phyloP scores from a whole-genome alignment of 305 asterid genomes.

The Rubia peregrina region DNA sequence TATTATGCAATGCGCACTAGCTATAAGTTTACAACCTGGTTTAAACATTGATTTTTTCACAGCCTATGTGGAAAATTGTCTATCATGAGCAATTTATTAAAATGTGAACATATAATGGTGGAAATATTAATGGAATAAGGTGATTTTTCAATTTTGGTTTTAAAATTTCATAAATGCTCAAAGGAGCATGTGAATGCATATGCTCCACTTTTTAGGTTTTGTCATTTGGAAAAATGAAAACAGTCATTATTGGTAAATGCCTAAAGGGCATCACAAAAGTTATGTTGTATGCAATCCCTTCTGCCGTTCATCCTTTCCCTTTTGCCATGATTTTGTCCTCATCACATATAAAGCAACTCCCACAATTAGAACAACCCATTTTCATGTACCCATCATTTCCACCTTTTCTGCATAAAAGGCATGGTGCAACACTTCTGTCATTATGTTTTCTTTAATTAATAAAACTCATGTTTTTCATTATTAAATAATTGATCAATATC shows the following conservation, averaged over 20 bases:
- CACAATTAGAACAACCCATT: not conserved
- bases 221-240: not conserved
- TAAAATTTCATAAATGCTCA: not conserved
- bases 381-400: not conserved
- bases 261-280: not conserved
- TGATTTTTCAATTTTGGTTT: not conserved
- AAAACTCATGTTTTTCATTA: not conserved
- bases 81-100: too few species aligned
- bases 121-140: not conserved
- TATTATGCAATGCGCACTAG: too few species aligned
- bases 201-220: conserved; percentile 4
- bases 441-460: too few species aligned
- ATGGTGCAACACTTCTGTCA: not conserved
- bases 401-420: not conserved
- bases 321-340: not conserved
- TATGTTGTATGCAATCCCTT: conserved; percentile 2
- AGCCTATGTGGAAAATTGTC: too few species aligned
- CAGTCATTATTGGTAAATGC: not conserved
- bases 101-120: not conserved
- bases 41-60: too few species aligned
- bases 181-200: conserved; percentile 6
- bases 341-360: not conserved
- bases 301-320: not conserved
- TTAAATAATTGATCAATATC: not conserved
- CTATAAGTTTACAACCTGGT: too few species aligned